These are phyloP conservation scores for Cinnamomum chago DNA, from an alignment of 164 flowering plant genomes.

Conservation along the genomic window DNA sequence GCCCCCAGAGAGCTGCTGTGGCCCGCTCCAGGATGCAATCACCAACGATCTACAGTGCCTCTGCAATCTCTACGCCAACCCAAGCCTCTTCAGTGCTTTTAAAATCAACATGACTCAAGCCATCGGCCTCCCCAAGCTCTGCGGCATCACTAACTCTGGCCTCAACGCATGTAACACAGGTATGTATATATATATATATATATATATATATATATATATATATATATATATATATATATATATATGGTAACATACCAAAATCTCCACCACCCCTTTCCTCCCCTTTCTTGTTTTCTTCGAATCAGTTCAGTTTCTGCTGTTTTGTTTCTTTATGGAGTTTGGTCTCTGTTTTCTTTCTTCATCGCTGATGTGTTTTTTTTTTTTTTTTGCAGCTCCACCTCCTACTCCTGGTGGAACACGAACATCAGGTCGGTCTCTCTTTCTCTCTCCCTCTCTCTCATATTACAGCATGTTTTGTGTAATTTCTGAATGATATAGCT, in stretches of 20 bases:
- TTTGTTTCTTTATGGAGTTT: background rate
- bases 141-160: constrained; percentile 25
- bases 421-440: constrained; percentile 26
- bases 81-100: constrained; percentile 17
- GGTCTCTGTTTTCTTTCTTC: background rate
- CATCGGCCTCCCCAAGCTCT: constrained; percentile 29
- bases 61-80: constrained; percentile 45
- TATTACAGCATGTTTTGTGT: too few relatives aligned
- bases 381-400: constrained; percentile 8
- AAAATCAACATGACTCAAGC: constrained; percentile 41
- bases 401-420: constrained; percentile 14
- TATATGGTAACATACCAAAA: background rate
- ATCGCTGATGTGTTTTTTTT: background rate
- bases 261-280: background rate
- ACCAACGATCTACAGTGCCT: constrained; percentile 39
- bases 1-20: constrained; percentile 50
- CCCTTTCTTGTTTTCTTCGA: background rate
- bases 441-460: background rate
- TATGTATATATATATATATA: background rate
- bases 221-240: too few relatives aligned
- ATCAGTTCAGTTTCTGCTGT: too few relatives aligned
- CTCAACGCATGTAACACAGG: constrained; percentile 24
- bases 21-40: constrained; percentile 36
- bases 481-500: too few relatives aligned
- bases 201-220: too few relatives aligned